Evolutionary conservation across 108 stramenopile species (phyloP).

Genomic region (Chaetoceros tenuissimus): DNA sequence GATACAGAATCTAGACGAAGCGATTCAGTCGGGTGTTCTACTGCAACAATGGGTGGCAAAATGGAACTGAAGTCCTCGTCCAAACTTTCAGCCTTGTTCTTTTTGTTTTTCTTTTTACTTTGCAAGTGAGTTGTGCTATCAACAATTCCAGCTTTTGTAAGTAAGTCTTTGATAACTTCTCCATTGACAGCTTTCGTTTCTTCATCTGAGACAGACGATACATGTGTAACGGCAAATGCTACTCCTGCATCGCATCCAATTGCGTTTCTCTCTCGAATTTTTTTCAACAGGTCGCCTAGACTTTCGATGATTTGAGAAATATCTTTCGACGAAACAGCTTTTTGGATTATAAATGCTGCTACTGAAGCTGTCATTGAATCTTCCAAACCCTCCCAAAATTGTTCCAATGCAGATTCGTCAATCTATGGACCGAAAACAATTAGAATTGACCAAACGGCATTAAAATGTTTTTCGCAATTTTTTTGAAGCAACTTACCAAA

Average conservation of each 20-base stretch:
- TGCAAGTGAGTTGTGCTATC: too few relatives aligned
- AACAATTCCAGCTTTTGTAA: not conserved
- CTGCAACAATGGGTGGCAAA: conserved; percentile 56
- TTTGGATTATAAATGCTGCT: not conserved
- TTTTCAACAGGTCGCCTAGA: not conserved
- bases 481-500: conserved; percentile 1
- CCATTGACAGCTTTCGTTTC: not conserved
- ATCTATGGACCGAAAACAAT: not conserved
- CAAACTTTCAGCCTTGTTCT: conserved; percentile 2
- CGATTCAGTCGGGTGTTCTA: conserved; percentile 56
- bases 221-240: not conserved
- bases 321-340: not conserved
- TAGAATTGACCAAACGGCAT: not conserved
- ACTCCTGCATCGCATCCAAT: conserved; percentile 1
- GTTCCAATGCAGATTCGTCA: not conserved
- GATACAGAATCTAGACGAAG: conserved; percentile 53
- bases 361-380: not conserved
- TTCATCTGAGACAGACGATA: not conserved
- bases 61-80: conserved; percentile 12
- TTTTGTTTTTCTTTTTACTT: not conserved
- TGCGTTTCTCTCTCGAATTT: not conserved
- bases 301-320: not conserved
- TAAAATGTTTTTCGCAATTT: not conserved
- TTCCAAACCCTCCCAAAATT: not conserved
- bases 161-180: not conserved